Base-by-base conservation (phyloP, 2,329 filamentous ascomycete genomes). In the Fusarium pilosicola region DNA sequence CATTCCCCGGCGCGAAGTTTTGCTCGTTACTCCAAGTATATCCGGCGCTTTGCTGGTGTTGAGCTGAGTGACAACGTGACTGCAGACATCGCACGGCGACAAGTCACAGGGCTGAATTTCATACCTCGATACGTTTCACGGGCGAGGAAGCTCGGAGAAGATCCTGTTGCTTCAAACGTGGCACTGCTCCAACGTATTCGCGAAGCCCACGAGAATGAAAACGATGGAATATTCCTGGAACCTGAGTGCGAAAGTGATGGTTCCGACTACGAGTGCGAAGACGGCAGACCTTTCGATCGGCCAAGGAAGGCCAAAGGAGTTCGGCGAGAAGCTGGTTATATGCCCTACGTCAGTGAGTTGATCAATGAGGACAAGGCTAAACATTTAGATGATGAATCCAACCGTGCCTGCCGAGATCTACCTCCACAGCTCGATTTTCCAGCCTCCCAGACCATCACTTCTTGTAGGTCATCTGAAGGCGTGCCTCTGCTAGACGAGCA, bases 1-100 rank as follows among this genome's bases (percentile, higher is more conserved):
- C 81, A 84, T 30, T 71, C 78, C 12, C 81, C 81, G 3, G 79
- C 76, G 68, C 79, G 83, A 20, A 70, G 78, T 14, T 58, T 55
- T 10, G 7, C 44, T 18, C 26, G 10, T 3, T 70, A 48, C 34
- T 44, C 66, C 2, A 62, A 41, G 28, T 71, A 74, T 18, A 65
- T 62, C n/a, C 70, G 76, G 20, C 70, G 76, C 22, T 39, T 48
- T 4, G 22, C 14, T 5, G 39, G 34, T 17, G 49, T 60, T 24
- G 28, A 39, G 20, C 38, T 78, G 42, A 38, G 68, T 15, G 13
- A 8, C 3, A 73, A 66, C 22, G 4, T 7, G 26, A 60, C 55
- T 10, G 73, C 73, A 10, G 20, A 58, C 15, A 32, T 46, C 34
- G 68, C 68, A 30, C 44, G 55, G 6, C 10, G 22, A 13, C 9